Evolutionary conservation across 768 basidiomycete genomes (phyloP), one percentile per base, ranked within the genome.

Genomic region (Pulveroboletus sp.): DNA sequence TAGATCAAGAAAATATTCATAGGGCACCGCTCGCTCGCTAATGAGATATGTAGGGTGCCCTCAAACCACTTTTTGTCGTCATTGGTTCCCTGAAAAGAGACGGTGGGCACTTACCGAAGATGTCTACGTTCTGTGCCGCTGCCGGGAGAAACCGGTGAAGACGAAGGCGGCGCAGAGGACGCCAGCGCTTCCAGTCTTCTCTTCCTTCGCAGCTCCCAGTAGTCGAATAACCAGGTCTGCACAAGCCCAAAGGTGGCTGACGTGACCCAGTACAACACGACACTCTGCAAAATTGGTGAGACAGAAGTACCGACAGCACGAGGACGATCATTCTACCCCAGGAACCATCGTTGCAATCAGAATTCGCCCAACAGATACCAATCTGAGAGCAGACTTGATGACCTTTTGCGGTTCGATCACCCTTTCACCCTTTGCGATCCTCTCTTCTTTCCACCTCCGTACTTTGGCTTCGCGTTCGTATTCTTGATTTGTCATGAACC

Each of bases 1-100:
- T 91, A 91, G 89, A 91, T 91, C 89, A 91, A 91, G 89, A 76
- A 75, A 28, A 66, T 55, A 68, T 69, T 81, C 87, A 82, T 36
- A 13, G 82, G 76, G 73, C 69, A 65, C 84, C 66, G 57, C 69
- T 65, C 54, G 58, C 62, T 63, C 66, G 54, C 40, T 40, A 54
- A 57, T 63, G 58, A 60, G 32, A 54, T 49, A 40, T 10, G 50
- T 30, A 60, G 69, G 82, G 85, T 73, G 83, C 79, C 81, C 81
- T 88, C 81, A 9, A 57, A 75, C 79, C 86, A 86, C 83, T 76
- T 76, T 69, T 77, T 86, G 49, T 83, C 80, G 76, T 91, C 89
- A 89, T 81, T 54, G 74, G 1, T 8, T 72, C 59, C 57, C 11
- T 14, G 15, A 43, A 44, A 48, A 39, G 17, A 47, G 21, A 50